Evolutionary conservation across 805 yeast genomes (phyloP).

Genomic region (Kodamaea neixiangensis): DNA sequence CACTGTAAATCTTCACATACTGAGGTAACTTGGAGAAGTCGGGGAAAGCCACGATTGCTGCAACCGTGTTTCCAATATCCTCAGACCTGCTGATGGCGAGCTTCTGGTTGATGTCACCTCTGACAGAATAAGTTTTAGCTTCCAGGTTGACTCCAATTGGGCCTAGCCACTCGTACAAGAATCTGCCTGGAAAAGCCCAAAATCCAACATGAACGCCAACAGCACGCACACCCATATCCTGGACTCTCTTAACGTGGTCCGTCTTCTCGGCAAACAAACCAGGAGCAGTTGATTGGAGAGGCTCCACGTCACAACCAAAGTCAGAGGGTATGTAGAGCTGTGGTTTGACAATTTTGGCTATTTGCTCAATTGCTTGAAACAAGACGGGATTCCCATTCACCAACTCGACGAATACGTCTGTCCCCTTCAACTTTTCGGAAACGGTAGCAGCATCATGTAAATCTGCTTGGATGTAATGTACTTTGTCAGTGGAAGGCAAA

Average conservation of each 20-base stretch:
- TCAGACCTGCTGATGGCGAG: constrained; percentile 35
- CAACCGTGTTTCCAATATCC: constrained; percentile 21
- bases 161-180: constrained; percentile 34
- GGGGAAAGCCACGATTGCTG: constrained; percentile 16
- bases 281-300: constrained; percentile 30
- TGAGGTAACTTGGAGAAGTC: constrained; percentile 46
- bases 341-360: constrained; percentile 44
- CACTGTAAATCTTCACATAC: constrained; percentile 43
- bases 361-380: constrained; percentile 35
- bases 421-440: constrained; percentile 43
- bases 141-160: constrained; percentile 39
- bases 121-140: constrained; percentile 31
- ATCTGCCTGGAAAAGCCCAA: constrained; percentile 37
- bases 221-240: constrained; percentile 48
- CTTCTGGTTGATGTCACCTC: constrained; percentile 41
- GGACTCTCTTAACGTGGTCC: constrained; percentile 38
- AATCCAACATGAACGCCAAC: constrained; percentile 44
- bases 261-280: constrained; percentile 34
- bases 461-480: constrained; percentile 41
- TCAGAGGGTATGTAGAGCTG: constrained; percentile 60
- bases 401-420: constrained; percentile 55
- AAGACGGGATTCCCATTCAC: constrained; percentile 17
- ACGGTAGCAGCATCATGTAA: constrained; percentile 24
- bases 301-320: constrained; percentile 52
- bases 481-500: constrained; percentile 27